Evolutionary conservation across 2,329 filamentous ascomycete genomes (phyloP).

Genomic region (Emergomyces orientalis): DNA sequence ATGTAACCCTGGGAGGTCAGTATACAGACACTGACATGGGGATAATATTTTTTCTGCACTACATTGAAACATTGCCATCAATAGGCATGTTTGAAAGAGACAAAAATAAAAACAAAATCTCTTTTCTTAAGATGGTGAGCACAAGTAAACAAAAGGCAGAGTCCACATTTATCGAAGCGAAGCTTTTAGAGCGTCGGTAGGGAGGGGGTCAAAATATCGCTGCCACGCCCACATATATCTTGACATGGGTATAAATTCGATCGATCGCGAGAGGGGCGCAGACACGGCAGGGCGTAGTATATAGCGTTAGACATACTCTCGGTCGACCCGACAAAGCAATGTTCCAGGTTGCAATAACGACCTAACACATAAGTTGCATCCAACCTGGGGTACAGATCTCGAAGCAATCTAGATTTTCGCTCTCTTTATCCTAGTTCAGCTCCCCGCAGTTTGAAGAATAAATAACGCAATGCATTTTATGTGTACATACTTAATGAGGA

Average conservation of each 20-base stretch:
- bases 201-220: not conserved
- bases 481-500: not conserved
- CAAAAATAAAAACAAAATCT: no score
- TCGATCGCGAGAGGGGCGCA: no score
- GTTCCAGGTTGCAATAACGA: not conserved
- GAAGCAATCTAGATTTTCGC: not conserved
- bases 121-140: not conserved
- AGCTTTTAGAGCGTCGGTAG: not conserved
- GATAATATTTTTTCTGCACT: no score
- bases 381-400: not conserved
- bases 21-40: no score
- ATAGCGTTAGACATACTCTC: not conserved
- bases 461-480: not conserved
- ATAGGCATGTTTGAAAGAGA: not conserved
- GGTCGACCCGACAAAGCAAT: not conserved
- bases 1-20: not conserved
- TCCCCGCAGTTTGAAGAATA: not conserved
- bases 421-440: not conserved
- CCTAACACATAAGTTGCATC: not conserved
- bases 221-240: not conserved
- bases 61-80: not conserved
- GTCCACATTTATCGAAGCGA: not conserved
- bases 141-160: not conserved
- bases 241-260: not conserved
- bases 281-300: not conserved